A percentile compares a stretch with the other conserved stretches of the same genome.
These are phyloP conservation scores for Starmerella etchellsii DNA, from an alignment of 805 yeast species.

Conservation along the genomic window DNA sequence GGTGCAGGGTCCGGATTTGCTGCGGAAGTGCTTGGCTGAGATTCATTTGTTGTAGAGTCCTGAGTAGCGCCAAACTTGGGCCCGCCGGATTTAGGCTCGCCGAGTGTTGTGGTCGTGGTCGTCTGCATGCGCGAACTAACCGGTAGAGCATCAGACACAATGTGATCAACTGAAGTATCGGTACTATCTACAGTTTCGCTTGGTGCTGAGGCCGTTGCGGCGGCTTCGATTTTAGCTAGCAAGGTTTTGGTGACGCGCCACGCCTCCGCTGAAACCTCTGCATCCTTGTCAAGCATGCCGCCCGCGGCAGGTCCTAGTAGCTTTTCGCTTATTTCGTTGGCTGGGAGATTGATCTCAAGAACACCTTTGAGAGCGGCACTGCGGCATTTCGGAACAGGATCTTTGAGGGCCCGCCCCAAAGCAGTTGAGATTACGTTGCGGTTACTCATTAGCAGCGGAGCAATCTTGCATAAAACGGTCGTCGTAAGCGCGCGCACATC, in stretches of 20 bases:
- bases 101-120: background rate
- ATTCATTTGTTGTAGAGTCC: too few relatives aligned
- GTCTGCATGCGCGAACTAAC: too few relatives aligned
- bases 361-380: conserved; percentile 67
- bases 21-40: too few relatives aligned
- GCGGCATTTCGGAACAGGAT: conserved; percentile 62
- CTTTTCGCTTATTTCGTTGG: conserved; percentile 66
- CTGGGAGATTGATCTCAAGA: conserved; percentile 52
- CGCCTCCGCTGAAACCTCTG: conserved; percentile 60
- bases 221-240: conserved; percentile 40
- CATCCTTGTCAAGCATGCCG: conserved; percentile 61
- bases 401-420: conserved; percentile 67
- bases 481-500: conserved; percentile 70
- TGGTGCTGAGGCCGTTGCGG: conserved; percentile 25
- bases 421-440: conserved; percentile 79
- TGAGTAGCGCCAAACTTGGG: background rate
- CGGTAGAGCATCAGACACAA: background rate
- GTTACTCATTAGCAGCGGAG: conserved; percentile 44
- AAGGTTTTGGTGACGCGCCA: conserved; percentile 51
- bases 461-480: conserved; percentile 52
- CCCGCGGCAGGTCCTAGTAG: conserved; percentile 77
- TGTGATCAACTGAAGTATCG: background rate
- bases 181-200: background rate
- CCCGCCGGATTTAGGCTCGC: background rate
- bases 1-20: too few relatives aligned